phyloP scores from a whole-genome alignment of 169 alveolate genomes.

The Ophryocystis elektroscirrha region DNA sequence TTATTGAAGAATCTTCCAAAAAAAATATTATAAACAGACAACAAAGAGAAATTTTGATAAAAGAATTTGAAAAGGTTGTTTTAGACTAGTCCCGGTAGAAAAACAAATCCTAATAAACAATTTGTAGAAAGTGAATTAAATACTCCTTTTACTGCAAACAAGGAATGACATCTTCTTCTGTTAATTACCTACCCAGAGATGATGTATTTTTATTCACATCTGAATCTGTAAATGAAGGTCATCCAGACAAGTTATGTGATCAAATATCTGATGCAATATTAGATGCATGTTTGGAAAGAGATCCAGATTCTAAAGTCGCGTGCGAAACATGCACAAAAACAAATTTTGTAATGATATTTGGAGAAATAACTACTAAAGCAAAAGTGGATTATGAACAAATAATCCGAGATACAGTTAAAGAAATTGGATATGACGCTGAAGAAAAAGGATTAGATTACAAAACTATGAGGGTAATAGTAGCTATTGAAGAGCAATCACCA shows the following conservation, averaged over 20 bases:
- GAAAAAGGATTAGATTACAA: slow-evolving; percentile 75
- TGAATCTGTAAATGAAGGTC: slow-evolving; percentile 97
- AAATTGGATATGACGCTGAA: slow-evolving; percentile 44
- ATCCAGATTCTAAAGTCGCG: slow-evolving; percentile 55
- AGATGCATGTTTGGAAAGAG: slow-evolving; percentile 89
- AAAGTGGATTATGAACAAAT: slow-evolving; percentile 65
- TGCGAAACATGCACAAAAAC: slow-evolving; percentile 85
- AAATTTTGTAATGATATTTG: slow-evolving; percentile 78
- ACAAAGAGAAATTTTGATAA: too few species aligned
- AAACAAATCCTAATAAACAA: too few species aligned
- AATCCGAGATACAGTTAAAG: slow-evolving; percentile 62
- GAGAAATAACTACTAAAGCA: slow-evolving; percentile 84
- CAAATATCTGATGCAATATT: slow-evolving; percentile 94
- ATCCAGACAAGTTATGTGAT: slow-evolving; percentile 98
- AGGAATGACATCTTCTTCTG: too few species aligned
- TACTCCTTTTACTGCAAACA: too few species aligned
- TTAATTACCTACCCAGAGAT: slow-evolving; percentile 31
- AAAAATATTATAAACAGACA: too few species aligned
- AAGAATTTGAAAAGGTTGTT: too few species aligned
- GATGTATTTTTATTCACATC: slow-evolving; percentile 88
- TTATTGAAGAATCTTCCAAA: too few species aligned
- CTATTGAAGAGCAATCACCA: slow-evolving; percentile 70
- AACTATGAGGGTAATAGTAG: slow-evolving; percentile 68
- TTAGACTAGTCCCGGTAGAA: too few species aligned
- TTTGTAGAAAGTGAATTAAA: too few species aligned